phyloP scores from a whole-genome alignment of 2,329 filamentous ascomycete species.

The Myriosclerotinia duriaeana region DNA sequence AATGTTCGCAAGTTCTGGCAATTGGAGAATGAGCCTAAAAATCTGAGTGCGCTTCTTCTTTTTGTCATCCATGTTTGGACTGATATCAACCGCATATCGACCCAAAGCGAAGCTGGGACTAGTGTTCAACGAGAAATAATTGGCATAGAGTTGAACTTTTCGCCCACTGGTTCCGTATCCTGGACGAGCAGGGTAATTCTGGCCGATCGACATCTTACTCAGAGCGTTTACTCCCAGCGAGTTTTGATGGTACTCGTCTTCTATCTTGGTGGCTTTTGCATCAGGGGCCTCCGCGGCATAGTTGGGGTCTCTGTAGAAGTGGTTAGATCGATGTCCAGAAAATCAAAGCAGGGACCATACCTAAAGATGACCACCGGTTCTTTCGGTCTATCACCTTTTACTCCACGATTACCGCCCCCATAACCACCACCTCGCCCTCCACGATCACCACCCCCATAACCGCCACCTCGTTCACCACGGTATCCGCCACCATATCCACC shows the following conservation, averaged over 20 bases:
- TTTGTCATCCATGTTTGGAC: conserved; percentile 33
- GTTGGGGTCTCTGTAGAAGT: conserved; percentile 32
- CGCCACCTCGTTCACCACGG: neutral
- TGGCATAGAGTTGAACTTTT: conserved; percentile 37
- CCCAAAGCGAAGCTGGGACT: conserved; percentile 32
- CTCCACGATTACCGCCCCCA: conserved; percentile 30
- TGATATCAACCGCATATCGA: conserved; percentile 38
- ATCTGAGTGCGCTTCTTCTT: conserved; percentile 34
- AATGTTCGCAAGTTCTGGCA: conserved; percentile 34
- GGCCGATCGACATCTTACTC: conserved; percentile 27
- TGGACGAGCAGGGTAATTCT: conserved; percentile 35
- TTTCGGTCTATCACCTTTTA: conserved; percentile 34
- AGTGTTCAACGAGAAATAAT: conserved; percentile 38
- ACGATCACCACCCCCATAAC: conserved; percentile 25
- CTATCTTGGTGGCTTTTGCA: conserved; percentile 34
- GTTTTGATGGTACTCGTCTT: conserved; percentile 38
- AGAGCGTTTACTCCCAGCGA: conserved; percentile 29
- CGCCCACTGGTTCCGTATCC: conserved; percentile 38
- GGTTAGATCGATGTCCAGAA: neutral
- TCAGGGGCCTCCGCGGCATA: conserved; percentile 32
- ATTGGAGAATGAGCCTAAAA: conserved; percentile 33
- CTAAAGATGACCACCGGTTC: conserved; percentile 33
- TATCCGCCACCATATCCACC: neutral
- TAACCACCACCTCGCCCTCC: conserved; percentile 39
- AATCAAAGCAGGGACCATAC: conserved; percentile 28